Percentiles rank a stretch among this genome's conserved stretches.
phyloP scores from a whole-genome alignment of 2,329 filamentous ascomycete genomes.

The Pestalotiopsis sp. region DNA sequence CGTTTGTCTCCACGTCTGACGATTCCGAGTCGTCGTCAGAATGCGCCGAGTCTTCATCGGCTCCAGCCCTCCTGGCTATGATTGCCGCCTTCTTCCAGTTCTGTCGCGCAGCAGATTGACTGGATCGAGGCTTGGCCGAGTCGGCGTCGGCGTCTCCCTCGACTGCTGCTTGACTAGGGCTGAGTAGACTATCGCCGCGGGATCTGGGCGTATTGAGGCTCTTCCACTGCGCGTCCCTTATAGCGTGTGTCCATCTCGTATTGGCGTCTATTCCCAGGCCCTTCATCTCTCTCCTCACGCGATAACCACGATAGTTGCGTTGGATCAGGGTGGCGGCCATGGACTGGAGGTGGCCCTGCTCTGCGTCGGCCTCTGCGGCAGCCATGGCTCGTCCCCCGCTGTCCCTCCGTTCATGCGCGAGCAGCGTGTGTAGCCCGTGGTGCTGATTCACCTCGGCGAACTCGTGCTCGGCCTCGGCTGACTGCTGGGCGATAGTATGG shows the following conservation, averaged over 20 bases:
- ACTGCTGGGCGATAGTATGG: slow-evolving; percentile 19
- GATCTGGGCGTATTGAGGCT: slow-evolving; percentile 49
- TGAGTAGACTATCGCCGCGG: slow-evolving; percentile 25
- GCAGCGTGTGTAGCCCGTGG: slow-evolving; percentile 19
- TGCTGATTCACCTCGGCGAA: slow-evolving; percentile 34
- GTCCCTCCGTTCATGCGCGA: slow-evolving; percentile 12
- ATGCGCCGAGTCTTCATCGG: slow-evolving; percentile 60
- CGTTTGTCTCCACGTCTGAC: slow-evolving; percentile 28
- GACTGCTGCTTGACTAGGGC: neutral
- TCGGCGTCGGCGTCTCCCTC: slow-evolving; percentile 12
- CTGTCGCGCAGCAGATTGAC: slow-evolving; percentile 51
- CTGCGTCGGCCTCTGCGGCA: slow-evolving; percentile 15
- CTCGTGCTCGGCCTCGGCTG: slow-evolving; percentile 32
- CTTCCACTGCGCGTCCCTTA: slow-evolving; percentile 59
- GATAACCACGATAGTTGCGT: slow-evolving; percentile 78
- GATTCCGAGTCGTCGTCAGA: slow-evolving; percentile 37
- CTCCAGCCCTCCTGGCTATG: slow-evolving; percentile 72
- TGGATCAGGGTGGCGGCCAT: slow-evolving; percentile 63
- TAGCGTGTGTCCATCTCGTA: slow-evolving; percentile 71
- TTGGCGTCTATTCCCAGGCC: slow-evolving; percentile 71
- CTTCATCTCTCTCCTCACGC: slow-evolving; percentile 69
- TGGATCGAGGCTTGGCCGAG: slow-evolving; percentile 20
- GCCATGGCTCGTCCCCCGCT: slow-evolving; percentile 15
- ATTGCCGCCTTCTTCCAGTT: slow-evolving; percentile 78
- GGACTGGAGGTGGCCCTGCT: slow-evolving; percentile 28